These are phyloP conservation scores for Komagataella pseudopastoris DNA, from an alignment of 805 yeast species.

Conservation along the genomic window DNA sequence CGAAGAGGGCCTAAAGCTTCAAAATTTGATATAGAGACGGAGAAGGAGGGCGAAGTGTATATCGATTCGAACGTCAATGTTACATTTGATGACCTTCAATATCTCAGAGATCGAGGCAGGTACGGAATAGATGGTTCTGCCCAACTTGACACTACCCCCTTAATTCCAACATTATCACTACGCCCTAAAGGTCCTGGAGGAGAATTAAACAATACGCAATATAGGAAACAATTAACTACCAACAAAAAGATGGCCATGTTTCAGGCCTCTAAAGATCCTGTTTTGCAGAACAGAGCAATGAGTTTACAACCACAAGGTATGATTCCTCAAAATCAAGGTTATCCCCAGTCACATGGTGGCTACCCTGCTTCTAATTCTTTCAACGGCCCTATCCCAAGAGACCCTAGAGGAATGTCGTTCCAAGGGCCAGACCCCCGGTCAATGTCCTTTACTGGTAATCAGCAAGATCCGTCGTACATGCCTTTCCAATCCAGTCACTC, in stretches of 20 bases:
- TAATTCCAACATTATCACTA: constrained; percentile 54
- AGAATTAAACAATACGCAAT: constrained; percentile 38
- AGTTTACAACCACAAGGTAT: constrained; percentile 11
- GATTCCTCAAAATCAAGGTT: background rate
- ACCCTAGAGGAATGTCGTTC: background rate
- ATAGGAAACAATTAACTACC: constrained; percentile 56
- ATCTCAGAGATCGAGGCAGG: constrained; percentile 52
- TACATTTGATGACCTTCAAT: constrained; percentile 53
- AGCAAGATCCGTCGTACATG: background rate
- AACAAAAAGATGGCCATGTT: constrained; percentile 8
- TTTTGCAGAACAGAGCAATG: constrained; percentile 16
- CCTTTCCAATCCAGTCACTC: background rate
- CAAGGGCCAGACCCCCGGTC: background rate
- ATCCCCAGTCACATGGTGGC: background rate
- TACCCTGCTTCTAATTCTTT: constrained; percentile 25
- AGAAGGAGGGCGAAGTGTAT: constrained; percentile 11
- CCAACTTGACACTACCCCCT: constrained; percentile 49
- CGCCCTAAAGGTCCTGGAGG: constrained; percentile 13
- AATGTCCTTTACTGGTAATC: background rate
- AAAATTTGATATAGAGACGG: constrained; percentile 10
- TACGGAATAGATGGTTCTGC: constrained; percentile 31
- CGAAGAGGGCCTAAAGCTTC: constrained; percentile 3
- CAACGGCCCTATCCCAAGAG: constrained; percentile 6
- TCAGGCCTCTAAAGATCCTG: constrained; percentile 1
- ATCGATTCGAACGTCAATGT: constrained; percentile 24